Conservation (phyloP, 1,284 basidiomycete species). For the Fomes fomentarius region DNA sequence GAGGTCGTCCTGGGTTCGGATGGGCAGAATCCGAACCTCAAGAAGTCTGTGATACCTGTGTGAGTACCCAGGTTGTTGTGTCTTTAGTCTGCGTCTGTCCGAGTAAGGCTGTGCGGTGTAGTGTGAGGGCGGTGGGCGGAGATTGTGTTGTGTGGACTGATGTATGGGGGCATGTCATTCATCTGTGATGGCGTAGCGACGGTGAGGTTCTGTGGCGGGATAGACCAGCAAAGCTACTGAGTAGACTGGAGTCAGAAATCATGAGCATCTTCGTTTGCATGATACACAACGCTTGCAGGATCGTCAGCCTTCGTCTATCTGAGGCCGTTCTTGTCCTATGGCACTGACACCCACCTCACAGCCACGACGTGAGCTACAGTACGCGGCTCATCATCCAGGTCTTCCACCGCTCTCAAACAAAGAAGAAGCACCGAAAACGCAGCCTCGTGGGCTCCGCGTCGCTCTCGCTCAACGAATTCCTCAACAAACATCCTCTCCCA, state of each 20-base stretch:
- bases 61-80: constrained; percentile 37
- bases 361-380: constrained; percentile 39
- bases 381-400: constrained; percentile 55
- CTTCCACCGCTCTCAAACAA: constrained; percentile 51
- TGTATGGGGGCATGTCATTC: too few species aligned
- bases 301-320: too few species aligned
- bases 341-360: constrained; percentile 26
- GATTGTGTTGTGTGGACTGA: too few species aligned
- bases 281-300: too few species aligned
- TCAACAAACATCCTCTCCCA: constrained; percentile 42
- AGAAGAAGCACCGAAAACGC: constrained; percentile 60
- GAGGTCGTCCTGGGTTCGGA: constrained; percentile 65
- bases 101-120: too few species aligned
- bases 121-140: too few species aligned
- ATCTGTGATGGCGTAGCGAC: too few species aligned
- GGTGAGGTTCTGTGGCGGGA: too few species aligned
- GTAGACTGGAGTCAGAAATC: too few species aligned
- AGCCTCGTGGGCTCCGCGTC: constrained; percentile 53
- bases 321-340: not conserved
- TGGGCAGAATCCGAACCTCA: constrained; percentile 70
- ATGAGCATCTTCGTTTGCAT: too few species aligned
- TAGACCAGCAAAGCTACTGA: too few species aligned
- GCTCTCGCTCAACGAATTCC: constrained; percentile 53
- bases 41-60: constrained; percentile 56
- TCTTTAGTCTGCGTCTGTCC: not conserved